Evolutionary conservation across 208 protist genomes (phyloP).

Genomic region (Acanthamoeba sp.): DNA sequence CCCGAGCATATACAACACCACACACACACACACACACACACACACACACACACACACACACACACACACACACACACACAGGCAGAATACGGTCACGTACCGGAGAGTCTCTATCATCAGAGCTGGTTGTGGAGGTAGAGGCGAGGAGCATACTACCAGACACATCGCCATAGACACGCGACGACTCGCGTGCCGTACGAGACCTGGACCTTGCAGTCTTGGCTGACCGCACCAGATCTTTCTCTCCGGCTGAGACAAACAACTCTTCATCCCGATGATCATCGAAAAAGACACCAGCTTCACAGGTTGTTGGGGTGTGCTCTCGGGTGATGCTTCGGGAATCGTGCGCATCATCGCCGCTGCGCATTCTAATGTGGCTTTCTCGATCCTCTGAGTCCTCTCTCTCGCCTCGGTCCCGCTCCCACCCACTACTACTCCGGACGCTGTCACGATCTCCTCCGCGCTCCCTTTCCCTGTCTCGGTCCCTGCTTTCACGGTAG

Average conservation of each 20-base stretch:
- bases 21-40: too few species aligned
- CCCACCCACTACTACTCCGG: not conserved
- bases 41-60: too few species aligned
- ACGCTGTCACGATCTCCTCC: not conserved
- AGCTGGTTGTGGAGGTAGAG: not conserved
- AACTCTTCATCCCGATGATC: too few species aligned
- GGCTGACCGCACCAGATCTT: too few species aligned
- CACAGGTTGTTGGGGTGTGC: not conserved
- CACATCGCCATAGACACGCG: constrained; percentile 45
- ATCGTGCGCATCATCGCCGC: not conserved
- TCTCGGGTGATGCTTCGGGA: not conserved
- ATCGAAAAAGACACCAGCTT: too few species aligned
- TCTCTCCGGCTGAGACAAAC: too few species aligned
- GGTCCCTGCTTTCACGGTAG: not conserved
- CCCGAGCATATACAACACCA: too few species aligned
- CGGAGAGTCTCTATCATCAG: too few species aligned
- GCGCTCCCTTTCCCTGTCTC: not conserved
- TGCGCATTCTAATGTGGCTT: too few species aligned
- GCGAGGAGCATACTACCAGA: not conserved
- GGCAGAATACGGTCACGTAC: too few species aligned
- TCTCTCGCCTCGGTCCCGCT: not conserved
- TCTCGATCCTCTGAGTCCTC: not conserved
- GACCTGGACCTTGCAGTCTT: not conserved
- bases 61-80: too few species aligned
- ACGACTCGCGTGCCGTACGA: not conserved